Evolutionary conservation across 1,139 yeast species (phyloP).

Genomic region (Debaryomyces sp.): DNA sequence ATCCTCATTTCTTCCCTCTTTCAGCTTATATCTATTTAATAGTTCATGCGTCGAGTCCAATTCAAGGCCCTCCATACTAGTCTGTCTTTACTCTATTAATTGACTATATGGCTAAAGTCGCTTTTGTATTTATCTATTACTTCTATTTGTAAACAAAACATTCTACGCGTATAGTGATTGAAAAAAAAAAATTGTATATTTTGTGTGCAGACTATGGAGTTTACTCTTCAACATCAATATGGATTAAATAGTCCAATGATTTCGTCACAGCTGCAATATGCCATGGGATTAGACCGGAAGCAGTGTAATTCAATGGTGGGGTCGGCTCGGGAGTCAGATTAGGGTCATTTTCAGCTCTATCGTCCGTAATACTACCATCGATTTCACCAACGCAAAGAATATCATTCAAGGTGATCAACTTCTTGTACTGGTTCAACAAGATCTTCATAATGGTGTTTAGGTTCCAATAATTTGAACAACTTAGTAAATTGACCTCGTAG

Average conservation of each 20-base stretch:
- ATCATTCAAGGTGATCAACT: constrained; percentile 56
- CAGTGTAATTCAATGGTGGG: constrained; percentile 13
- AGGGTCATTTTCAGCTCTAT: constrained; percentile 8
- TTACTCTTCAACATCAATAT: constrained; percentile 41
- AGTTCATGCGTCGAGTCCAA: constrained; percentile 11
- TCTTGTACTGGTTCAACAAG: constrained; percentile 67
- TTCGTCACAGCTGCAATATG: constrained; percentile 78
- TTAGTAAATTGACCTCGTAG: constrained; percentile 65
- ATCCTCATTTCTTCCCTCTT: constrained; percentile 9
- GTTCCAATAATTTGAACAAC: constrained; percentile 69
- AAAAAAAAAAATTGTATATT: not conserved
- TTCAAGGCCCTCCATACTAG: constrained; percentile 1
- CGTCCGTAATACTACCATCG: constrained; percentile 19
- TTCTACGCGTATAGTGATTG: constrained; percentile 5
- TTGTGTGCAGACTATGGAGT: constrained; percentile 11
- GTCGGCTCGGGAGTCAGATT: constrained; percentile 16
- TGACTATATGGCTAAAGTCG: not conserved
- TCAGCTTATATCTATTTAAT: constrained; percentile 5
- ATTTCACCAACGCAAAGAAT: constrained; percentile 37
- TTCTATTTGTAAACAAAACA: constrained; percentile 13
- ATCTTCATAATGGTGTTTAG: constrained; percentile 58
- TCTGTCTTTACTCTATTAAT: not conserved
- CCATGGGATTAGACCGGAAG: constrained; percentile 64
- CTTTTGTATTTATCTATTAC: not conserved
- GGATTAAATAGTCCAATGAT: constrained; percentile 52